phyloP scores from a whole-genome alignment of 345 rosid genomes.

The Sonneratia alba region DNA sequence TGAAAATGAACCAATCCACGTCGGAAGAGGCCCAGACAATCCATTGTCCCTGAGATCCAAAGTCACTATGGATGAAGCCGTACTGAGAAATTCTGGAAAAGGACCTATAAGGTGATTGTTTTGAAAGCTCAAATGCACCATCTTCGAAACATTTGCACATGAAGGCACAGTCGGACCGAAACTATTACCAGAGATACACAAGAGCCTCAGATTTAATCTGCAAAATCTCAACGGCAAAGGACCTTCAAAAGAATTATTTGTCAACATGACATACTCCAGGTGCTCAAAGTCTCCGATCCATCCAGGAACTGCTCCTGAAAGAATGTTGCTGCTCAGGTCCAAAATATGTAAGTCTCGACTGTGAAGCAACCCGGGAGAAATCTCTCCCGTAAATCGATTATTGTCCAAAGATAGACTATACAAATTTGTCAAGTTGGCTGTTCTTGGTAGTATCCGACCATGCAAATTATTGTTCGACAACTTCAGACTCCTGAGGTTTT shows the following conservation, averaged over 20 bases:
- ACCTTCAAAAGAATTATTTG: background rate
- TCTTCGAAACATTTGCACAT: fast-evolving
- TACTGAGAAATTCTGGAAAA: background rate
- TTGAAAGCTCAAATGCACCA: constrained; percentile 1
- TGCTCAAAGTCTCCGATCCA: background rate
- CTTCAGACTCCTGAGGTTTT: background rate
- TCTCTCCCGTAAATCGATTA: background rate
- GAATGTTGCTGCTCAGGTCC: background rate
- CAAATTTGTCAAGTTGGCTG: background rate
- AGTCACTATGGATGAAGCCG: constrained; percentile 1
- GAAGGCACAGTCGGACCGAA: background rate
- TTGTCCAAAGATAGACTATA: background rate
- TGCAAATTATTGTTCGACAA: constrained; percentile 5
- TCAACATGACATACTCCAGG: background rate
- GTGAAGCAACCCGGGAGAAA: constrained; percentile 5
- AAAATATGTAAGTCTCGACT: background rate
- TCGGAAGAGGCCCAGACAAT: background rate
- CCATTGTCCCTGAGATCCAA: constrained; percentile 11
- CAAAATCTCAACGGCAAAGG: background rate
- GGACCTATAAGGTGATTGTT: background rate
- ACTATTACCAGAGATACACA: constrained; percentile 13
- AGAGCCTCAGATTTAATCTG: background rate
- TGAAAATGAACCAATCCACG: background rate
- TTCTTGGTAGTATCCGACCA: background rate
- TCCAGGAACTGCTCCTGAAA: background rate